Percentiles rank a stretch among this genome's conserved stretches.
Evolutionary conservation across 148 eudicot genomes (phyloP).

Genomic region (Camellia sinensis): DNA sequence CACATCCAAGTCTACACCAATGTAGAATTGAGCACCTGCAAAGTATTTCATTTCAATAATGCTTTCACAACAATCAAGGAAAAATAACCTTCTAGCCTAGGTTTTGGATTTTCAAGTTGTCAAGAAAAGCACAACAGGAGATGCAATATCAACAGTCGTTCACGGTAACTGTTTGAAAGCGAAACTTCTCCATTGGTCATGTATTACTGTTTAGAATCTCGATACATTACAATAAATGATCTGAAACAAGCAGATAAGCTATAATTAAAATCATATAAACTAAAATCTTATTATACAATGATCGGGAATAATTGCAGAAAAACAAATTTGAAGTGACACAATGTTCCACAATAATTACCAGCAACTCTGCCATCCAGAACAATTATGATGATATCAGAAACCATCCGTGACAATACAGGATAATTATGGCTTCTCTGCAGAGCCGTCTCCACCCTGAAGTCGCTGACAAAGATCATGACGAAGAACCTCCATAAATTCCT

Average conservation of each 20-base stretch:
- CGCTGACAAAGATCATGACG: slow-evolving; percentile 24
- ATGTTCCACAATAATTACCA: neutral
- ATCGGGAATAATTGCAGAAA: neutral
- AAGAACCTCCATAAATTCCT: slow-evolving; percentile 43
- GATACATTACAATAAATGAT: too few relatives aligned
- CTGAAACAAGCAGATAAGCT: neutral
- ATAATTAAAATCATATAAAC: neutral
- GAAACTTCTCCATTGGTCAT: neutral
- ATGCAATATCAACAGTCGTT: neutral
- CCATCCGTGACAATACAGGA: neutral
- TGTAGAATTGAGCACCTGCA: too few relatives aligned
- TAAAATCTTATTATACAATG: neutral
- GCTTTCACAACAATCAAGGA: neutral
- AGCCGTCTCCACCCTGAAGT: slow-evolving; percentile 21
- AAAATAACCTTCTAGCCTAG: neutral
- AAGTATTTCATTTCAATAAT: too few relatives aligned
- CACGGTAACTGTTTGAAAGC: neutral
- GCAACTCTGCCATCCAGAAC: neutral
- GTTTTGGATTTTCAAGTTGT: too few relatives aligned
- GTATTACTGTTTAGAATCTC: neutral
- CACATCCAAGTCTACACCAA: too few relatives aligned
- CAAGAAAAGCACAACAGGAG: too few relatives aligned
- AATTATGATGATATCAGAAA: neutral
- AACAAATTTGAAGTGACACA: neutral
- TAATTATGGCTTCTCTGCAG: slow-evolving; percentile 3